Conservation (phyloP, 176 grass and related monocot species). For the Rhipidocladum racemiflorum region DNA sequence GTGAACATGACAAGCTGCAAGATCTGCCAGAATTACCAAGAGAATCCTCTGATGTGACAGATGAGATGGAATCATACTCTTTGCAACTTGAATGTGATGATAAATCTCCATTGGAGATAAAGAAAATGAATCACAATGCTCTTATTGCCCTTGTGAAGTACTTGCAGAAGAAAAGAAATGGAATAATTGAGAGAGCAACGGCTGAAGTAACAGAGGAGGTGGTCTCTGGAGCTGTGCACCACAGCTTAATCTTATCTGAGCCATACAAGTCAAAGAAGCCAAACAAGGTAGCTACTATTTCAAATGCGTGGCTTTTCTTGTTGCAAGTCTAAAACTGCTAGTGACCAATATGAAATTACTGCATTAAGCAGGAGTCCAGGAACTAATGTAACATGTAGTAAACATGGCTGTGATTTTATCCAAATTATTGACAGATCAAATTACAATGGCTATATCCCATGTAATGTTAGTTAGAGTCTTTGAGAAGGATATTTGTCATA, state of each 20-base stretch:
- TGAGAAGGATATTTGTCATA: background rate
- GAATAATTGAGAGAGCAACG: constrained; percentile 90
- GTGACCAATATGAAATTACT: constrained; percentile 10
- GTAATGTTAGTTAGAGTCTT: constrained; percentile 1
- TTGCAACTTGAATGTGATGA: constrained; percentile 71
- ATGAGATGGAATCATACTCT: constrained; percentile 78
- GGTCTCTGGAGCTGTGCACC: constrained; percentile 85
- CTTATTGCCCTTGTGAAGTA: constrained; percentile 89
- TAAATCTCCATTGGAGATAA: constrained; percentile 65
- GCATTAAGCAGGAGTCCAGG: background rate
- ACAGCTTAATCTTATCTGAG: constrained; percentile 76
- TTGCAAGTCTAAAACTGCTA: background rate
- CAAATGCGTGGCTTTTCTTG: constrained; percentile 18
- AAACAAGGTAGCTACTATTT: constrained; percentile 42
- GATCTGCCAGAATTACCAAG: constrained; percentile 75
- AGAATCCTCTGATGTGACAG: constrained; percentile 76
- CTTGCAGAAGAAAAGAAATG: constrained; percentile 93
- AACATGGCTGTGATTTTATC: background rate
- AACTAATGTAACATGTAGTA: constrained; percentile 11
- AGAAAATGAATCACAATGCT: constrained; percentile 91
- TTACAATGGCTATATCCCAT: background rate
- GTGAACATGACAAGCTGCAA: constrained; percentile 56
- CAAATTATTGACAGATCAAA: background rate
- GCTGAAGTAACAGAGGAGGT: constrained; percentile 96
- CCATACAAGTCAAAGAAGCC: constrained; percentile 62